Evolutionary conservation across 805 yeast species (phyloP).

Genomic region (Saturnispora hagleri): DNA sequence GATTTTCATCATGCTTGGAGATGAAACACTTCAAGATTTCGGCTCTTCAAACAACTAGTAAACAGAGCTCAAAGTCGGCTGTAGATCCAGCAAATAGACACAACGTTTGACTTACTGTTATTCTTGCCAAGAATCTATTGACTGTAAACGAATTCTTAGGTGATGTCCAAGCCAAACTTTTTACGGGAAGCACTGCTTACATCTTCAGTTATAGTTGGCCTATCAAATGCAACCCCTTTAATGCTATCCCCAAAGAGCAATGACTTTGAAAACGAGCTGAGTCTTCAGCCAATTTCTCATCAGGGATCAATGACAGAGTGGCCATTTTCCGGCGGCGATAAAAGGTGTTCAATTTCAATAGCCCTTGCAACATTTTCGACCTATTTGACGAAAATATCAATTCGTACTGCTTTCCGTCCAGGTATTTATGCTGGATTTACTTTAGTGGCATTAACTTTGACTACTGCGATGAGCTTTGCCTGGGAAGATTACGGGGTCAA

Average conservation of each 20-base stretch:
- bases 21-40: not conserved
- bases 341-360: not conserved
- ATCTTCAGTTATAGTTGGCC: not conserved
- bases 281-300: not conserved
- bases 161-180: not conserved
- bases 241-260: not conserved
- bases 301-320: not conserved
- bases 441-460: not conserved
- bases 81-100: not conserved
- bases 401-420: not conserved
- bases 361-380: not conserved
- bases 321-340: not conserved
- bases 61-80: not conserved
- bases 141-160: not conserved
- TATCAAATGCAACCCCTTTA: not conserved
- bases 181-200: not conserved
- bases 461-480: not conserved
- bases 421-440: not conserved
- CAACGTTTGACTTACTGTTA: not conserved
- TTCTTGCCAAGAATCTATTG: not conserved
- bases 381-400: not conserved
- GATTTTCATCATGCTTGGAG: not conserved
- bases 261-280: not conserved
- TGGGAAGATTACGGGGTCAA: not conserved
- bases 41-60: not conserved